Conservation (phyloP, 768 basidiomycete genomes). For the Lenzites betulinus region DNA sequence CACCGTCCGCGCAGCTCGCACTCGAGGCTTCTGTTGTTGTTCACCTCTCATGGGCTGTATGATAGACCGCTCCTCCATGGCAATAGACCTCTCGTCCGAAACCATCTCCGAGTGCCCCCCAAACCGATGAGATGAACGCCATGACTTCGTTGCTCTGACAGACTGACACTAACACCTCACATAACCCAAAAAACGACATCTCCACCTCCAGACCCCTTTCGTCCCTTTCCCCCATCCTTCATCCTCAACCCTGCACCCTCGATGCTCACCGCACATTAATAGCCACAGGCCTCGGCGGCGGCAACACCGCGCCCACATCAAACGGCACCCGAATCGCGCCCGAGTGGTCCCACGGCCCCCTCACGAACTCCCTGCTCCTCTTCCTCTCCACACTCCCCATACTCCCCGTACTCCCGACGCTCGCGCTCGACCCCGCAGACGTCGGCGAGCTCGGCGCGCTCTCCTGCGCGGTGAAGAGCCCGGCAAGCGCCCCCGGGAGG, state of each 20-base stretch:
- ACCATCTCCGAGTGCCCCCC: not conserved
- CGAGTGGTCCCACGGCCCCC: conserved; percentile 33
- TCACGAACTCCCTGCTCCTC: conserved; percentile 18
- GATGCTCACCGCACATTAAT: conserved; percentile 21
- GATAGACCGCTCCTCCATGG: conserved; percentile 5
- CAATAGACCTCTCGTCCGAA: not conserved
- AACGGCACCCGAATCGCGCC: conserved; percentile 28
- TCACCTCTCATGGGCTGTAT: conserved; percentile 2
- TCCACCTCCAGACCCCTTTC: not conserved
- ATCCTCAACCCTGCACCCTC: not conserved
- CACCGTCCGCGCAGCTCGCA: not conserved
- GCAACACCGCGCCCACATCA: conserved; percentile 26
- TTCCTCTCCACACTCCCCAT: not conserved
- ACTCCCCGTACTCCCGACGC: not conserved
- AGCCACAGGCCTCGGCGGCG: conserved; percentile 27
- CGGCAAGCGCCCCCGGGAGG: not conserved
- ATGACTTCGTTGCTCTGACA: conserved; percentile 5
- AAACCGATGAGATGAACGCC: not conserved
- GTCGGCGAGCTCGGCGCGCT: conserved; percentile 25
- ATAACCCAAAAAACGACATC: not conserved
- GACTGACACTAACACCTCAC: too few relatives aligned
- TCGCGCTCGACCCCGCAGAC: conserved; percentile 16
- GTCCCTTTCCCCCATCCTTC: not conserved
- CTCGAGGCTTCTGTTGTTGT: not conserved
- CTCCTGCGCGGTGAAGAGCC: not conserved